Evolutionary conservation across 176 grass and related monocot species (phyloP), one percentile per base, ranked within the genome.

Genomic region (Oryza brachyantha): DNA sequence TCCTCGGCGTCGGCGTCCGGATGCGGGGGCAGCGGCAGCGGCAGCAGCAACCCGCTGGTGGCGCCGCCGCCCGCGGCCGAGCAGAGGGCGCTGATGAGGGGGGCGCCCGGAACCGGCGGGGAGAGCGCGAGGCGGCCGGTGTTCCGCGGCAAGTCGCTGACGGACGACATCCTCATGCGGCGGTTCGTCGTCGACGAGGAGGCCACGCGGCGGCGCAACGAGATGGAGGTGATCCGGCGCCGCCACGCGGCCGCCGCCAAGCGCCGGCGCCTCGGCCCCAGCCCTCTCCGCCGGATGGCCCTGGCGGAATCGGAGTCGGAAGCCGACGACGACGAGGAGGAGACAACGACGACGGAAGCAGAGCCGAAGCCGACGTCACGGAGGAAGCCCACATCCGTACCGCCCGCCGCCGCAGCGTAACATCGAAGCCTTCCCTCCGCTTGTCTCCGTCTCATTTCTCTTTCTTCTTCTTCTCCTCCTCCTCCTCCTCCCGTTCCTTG

Each of bases 131-230:
- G 78, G 40, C 83, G 90, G 38, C 83, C 86, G 25, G 89, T 93
- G 72, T 99, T 99, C 88, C 77, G 96, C 13, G 96, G 96, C 66
- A 99, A 96, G 87, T 99, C 96, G 27, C 76, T 99, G 78, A 93
- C 86, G 63, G 92, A 99, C 22, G 92, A 99, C 84, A 54, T 85
- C 40, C 43, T 91, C 74, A 99, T 99, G 96, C 87, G 96, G 61
- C 88, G 90, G 74, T 93, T 99, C 68, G 92, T 95, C 59, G 91
- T 93, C 60, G 96, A 95, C 68, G 96, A 99, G 86, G 96, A 74
- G 45, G 91, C 86, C 3, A 87, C 88, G 90, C 81, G 91, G 80
- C 92, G 93, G 74, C 87, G 83, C 19, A 99, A 91, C 84, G 84
- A 99, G 84, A 99, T 99, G 87, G 92, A 99, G 77, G 91, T 93